phyloP scores from a whole-genome alignment of 1,284 basidiomycete species.

The Moesziomyces parantarcticus region DNA sequence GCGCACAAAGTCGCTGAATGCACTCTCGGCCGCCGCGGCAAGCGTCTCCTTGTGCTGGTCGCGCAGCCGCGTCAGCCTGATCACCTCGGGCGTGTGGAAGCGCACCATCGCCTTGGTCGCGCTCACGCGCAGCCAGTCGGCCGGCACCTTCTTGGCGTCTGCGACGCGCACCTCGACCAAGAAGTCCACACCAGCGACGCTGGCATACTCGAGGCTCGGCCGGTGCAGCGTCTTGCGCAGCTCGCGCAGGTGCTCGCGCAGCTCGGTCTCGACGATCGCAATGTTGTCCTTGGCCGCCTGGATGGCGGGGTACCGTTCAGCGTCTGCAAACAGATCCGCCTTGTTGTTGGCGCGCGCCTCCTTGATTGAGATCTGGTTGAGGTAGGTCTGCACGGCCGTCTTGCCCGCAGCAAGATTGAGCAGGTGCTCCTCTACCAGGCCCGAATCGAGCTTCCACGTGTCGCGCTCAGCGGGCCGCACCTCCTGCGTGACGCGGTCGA shows the following conservation, averaged over 20 bases:
- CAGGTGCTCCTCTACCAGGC: conserved; percentile 79
- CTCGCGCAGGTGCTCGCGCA: conserved; percentile 79
- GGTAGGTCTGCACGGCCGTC: conserved; percentile 70
- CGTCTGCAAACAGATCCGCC: conserved; percentile 79
- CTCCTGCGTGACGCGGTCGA: conserved; percentile 78
- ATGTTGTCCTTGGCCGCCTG: conserved; percentile 73
- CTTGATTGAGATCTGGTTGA: conserved; percentile 75
- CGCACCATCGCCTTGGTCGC: conserved; percentile 79
- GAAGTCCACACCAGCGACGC: conserved; percentile 71
- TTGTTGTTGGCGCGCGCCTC: conserved; percentile 78
- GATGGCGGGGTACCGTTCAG: conserved; percentile 77
- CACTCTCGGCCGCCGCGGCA: conserved; percentile 70
- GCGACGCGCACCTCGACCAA: conserved; percentile 74
- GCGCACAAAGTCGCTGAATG: conserved; percentile 45
- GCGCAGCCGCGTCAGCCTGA: conserved; percentile 77
- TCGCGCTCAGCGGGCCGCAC: conserved; percentile 72
- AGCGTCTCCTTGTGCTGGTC: conserved; percentile 83
- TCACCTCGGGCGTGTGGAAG: conserved; percentile 83
- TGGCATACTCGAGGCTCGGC: conserved; percentile 81
- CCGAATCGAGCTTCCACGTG: conserved; percentile 60
- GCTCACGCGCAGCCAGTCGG: conserved; percentile 81
- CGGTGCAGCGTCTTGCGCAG: conserved; percentile 78
- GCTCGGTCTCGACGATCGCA: conserved; percentile 76
- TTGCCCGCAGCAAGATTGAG: conserved; percentile 77
- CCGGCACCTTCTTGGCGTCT: conserved; percentile 80